Evolutionary conservation across 495 filamentous ascomycete species (phyloP).

Genomic region (Penicillium simplicissimum): DNA sequence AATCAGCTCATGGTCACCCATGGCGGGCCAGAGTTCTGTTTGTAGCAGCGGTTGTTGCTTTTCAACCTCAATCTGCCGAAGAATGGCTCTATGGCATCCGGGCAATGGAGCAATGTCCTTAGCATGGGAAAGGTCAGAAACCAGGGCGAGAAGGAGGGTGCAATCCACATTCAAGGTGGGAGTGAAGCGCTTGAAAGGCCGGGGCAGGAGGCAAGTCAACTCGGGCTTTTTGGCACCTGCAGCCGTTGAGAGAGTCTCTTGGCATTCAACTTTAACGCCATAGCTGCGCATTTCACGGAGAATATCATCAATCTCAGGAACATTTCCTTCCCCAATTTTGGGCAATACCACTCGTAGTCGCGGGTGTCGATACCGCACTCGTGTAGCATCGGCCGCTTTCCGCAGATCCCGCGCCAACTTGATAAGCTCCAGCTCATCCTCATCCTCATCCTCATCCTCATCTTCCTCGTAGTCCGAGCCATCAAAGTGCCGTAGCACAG

Average conservation of each 20-base stretch:
- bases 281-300: slow-evolving; percentile 57
- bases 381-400: slow-evolving; percentile 52
- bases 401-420: slow-evolving; percentile 56
- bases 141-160: slow-evolving; percentile 68
- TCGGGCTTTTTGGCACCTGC: slow-evolving; percentile 30
- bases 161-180: slow-evolving; percentile 69
- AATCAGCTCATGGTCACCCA: slow-evolving; percentile 53
- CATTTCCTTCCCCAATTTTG: slow-evolving; percentile 50
- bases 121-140: slow-evolving; percentile 69
- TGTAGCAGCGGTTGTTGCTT: slow-evolving; percentile 59
- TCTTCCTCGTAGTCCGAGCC: slow-evolving; percentile 25
- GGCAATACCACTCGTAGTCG: slow-evolving; percentile 61
- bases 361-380: slow-evolving; percentile 60
- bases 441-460: slow-evolving; percentile 52
- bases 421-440: slow-evolving; percentile 56
- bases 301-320: slow-evolving; percentile 57
- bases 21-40: slow-evolving; percentile 62
- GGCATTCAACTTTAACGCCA: slow-evolving; percentile 54
- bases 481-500: slow-evolving; percentile 37
- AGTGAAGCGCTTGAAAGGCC: slow-evolving; percentile 57
- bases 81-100: slow-evolving; percentile 56
- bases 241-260: slow-evolving; percentile 26
- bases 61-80: slow-evolving; percentile 67
- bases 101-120: slow-evolving; percentile 36
- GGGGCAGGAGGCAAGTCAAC: slow-evolving; percentile 50